Conservation (phyloP, 2,329 filamentous ascomycete genomes). For the Phaeophleospora eucalypticola region DNA sequence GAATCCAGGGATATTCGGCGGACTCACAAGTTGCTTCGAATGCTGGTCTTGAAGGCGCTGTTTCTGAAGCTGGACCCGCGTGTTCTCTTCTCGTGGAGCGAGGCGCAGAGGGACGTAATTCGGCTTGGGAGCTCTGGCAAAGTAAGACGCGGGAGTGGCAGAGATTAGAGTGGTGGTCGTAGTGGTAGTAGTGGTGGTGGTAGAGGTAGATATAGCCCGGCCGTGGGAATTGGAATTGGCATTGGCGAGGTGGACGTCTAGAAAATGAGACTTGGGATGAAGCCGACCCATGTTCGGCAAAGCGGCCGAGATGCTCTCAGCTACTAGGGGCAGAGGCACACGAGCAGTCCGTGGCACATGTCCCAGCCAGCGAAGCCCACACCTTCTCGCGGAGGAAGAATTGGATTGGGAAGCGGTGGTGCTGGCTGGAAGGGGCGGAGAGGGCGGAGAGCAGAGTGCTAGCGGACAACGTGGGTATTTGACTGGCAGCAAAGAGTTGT, state of each 20-base stretch:
- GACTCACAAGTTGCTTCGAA: conserved; percentile 23
- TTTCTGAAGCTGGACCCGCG: conserved; percentile 29
- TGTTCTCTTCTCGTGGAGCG: conserved; percentile 25
- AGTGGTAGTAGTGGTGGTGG: conserved; percentile 13
- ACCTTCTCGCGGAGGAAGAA: neutral
- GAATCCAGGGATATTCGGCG: conserved; percentile 30
- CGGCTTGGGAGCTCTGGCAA: conserved; percentile 3
- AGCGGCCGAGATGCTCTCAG: conserved; percentile 1
- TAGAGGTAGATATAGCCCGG: conserved; percentile 5
- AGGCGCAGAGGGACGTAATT: conserved; percentile 17
- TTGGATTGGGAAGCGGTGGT: neutral
- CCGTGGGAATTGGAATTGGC: conserved; percentile 7
- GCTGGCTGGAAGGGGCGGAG: too few species aligned
- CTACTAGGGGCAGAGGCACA: neutral
- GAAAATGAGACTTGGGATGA: conserved; percentile 18
- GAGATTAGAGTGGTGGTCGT: conserved; percentile 5
- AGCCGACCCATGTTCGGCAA: conserved; percentile 17
- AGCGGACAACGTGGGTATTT: conserved; percentile 18
- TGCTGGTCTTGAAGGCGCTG: conserved; percentile 27
- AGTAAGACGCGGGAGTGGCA: conserved; percentile 5
- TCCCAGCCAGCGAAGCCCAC: neutral
- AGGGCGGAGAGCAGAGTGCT: neutral
- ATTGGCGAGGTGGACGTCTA: conserved; percentile 23
- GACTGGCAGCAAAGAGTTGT: conserved; percentile 11
- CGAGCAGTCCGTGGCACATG: neutral